Evolutionary conservation across 2,329 filamentous ascomycete species (phyloP).

Genomic region (Colletotrichum sp.): DNA sequence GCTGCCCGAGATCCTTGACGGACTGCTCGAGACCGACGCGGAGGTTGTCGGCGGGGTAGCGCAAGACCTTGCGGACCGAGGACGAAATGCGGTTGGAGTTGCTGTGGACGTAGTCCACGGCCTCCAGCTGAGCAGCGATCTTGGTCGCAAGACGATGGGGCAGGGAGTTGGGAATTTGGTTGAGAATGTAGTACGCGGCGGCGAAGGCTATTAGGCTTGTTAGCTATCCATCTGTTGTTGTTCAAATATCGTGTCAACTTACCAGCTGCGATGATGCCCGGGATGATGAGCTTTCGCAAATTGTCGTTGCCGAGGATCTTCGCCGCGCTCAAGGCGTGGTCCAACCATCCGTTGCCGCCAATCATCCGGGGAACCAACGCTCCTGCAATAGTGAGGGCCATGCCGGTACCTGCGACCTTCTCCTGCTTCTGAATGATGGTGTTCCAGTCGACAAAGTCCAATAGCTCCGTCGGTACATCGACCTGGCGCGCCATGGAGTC

Average conservation of each 20-base stretch:
- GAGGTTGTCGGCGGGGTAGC: slow-evolving; percentile 85
- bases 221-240: neutral
- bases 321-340: slow-evolving; percentile 82
- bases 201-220: slow-evolving; percentile 63
- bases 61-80: slow-evolving; percentile 87
- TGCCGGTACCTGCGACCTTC: slow-evolving; percentile 91
- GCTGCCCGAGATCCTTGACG: slow-evolving; percentile 80
- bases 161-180: slow-evolving; percentile 87
- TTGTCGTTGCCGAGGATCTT: slow-evolving; percentile 83
- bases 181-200: slow-evolving; percentile 80
- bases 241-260: slow-evolving; percentile 44
- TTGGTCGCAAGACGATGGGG: slow-evolving; percentile 86
- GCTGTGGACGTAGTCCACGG: slow-evolving; percentile 90
- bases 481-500: slow-evolving; percentile 85
- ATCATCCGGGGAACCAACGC: slow-evolving; percentile 83
- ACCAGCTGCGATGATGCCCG: slow-evolving; percentile 81
- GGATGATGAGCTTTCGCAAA: slow-evolving; percentile 79
- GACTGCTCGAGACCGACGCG: slow-evolving; percentile 82
- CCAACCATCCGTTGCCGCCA: slow-evolving; percentile 86
- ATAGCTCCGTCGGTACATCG: slow-evolving; percentile 84
- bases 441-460: slow-evolving; percentile 91
- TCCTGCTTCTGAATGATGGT: slow-evolving; percentile 88
- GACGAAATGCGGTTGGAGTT: slow-evolving; percentile 86
- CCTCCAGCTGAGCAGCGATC: slow-evolving; percentile 78
- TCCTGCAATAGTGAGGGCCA: slow-evolving; percentile 90